Evolutionary conservation across 331 rosid genomes (phyloP), one percentile per base, ranked within the genome.

Genomic region (Telfairia occidentalis): DNA sequence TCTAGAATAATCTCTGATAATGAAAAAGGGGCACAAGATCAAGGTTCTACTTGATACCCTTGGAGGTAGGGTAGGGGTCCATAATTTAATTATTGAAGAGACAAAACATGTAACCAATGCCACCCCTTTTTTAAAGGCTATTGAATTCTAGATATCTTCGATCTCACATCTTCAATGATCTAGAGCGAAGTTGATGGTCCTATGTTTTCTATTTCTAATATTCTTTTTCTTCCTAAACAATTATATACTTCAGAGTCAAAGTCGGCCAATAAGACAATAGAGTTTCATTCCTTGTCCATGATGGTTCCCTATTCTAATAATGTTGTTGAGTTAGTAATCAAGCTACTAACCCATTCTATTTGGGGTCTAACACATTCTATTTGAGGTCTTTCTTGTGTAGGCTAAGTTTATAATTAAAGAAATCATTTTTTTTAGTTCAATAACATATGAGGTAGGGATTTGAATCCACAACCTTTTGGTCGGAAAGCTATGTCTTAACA

Each of bases 21-120:
- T 59, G 38, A 29, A 29, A 8, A 29, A 8, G 37, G 40, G 19
- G 54, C 19, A 59, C 37, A 13, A 58, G 38, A 13, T 58, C 21
- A 58, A 58, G 38, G 65, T 58, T 58, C 10, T 58, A 28, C 5
- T 4, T 58, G 65, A 55, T 24, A 24, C 16, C 63, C 63, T 28
- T 5, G 10, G 66, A 59, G 18, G 19, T 59, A 61, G 45, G 69
- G 69, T 32, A 61, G 69, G 69, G 69, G 69, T 32, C 69, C 69
- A 59, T 7, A 30, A 16, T 32, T 61, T 32, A 29, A 60, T 60
- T 60, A 60, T 60, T 58, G 40, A 58, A 58, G 34, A 55, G 16
- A 59, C 10, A 59, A n/a, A n/a, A 59, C 42, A 61, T 61, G 43
- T 61, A 30, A 32, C 69, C 69, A 32, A 0, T 61, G 69, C 2